Evolutionary conservation across 2,329 filamentous ascomycete genomes (phyloP), one percentile per base, ranked within the genome.

Genomic region (Cadophora sp.): DNA sequence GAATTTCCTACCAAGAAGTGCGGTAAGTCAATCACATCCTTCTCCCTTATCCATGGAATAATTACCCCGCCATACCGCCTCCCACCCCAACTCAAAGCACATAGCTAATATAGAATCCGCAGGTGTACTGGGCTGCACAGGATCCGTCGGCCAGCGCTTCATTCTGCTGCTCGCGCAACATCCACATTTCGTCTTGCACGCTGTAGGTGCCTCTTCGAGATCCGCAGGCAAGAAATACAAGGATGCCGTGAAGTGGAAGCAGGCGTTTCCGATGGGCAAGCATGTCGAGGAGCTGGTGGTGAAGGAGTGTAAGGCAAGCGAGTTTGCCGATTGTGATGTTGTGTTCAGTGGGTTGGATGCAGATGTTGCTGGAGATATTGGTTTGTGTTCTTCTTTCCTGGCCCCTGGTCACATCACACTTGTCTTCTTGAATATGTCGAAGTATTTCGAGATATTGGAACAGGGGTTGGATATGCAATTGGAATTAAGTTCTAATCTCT

Each of bases 171-270:
- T 98, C 70, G 90, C 92, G 53, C 86, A 93, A 64, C 95, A 98
- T 81, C 94, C 95, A 18, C 87, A 91, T 79, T 92, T 98, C 75
- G 88, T 89, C 71, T 89, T 98, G 66, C 91, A 96, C 71, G 94
- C 94, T 67, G 88, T 98, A 59, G 96, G 96, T 70, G 96, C 96
- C 43, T 97, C 94, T 20, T 88, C 92, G 67, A 88, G 93, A 67
- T 97, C 94, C 11, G 93, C 93, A 7, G 94, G 94, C 76, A 97
- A 97, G 85, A 91, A 91, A 78, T 98, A 98, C 84, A 91, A 90
- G 80, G 93, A 97, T 86, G 95, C 94, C 47, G 94, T 96, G 70
- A 88, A 88, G 75, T 98, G 96, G 96, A 97, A 97, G 85, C 95
- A 98, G 82, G 87, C 92, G 11, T 83, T 87, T 65, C 91, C 93